Evolutionary conservation across 768 basidiomycete genomes (phyloP).

Genomic region (Phaffia tasmanica): DNA sequence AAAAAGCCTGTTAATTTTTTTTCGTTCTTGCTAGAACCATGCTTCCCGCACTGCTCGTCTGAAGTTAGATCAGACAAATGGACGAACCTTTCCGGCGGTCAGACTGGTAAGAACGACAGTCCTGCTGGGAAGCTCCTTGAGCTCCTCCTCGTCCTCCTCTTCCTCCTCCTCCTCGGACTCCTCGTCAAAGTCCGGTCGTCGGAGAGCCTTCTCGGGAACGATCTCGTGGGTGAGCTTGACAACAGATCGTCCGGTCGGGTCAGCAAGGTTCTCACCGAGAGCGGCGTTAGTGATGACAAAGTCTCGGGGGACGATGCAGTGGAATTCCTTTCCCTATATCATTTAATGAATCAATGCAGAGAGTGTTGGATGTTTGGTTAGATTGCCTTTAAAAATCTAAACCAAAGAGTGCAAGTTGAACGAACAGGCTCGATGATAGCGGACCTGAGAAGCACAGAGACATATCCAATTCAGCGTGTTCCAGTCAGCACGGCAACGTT

Average conservation of each 20-base stretch:
- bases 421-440: slow-evolving; percentile 11
- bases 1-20: background rate
- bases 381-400: too few species aligned
- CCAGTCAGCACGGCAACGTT: too few species aligned
- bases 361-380: background rate
- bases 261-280: slow-evolving; percentile 59
- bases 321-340: slow-evolving; percentile 37
- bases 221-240: slow-evolving; percentile 39
- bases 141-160: slow-evolving; percentile 25
- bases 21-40: background rate
- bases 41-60: background rate
- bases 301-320: slow-evolving; percentile 53
- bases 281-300: slow-evolving; percentile 72
- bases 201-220: slow-evolving; percentile 29
- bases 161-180: slow-evolving; percentile 31
- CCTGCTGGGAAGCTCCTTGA: slow-evolving; percentile 13
- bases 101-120: slow-evolving; percentile 56
- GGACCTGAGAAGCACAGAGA: slow-evolving; percentile 6
- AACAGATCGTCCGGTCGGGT: slow-evolving; percentile 42
- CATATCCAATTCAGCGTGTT: too few species aligned
- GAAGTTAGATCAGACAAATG: background rate
- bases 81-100: slow-evolving; percentile 62
- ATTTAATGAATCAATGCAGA: background rate
- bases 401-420: slow-evolving; percentile 2
- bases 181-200: slow-evolving; percentile 26